These are phyloP conservation scores for Lagenidium giganteum DNA, from an alignment of 352 stramenopile genomes.

Conservation along the genomic window DNA sequence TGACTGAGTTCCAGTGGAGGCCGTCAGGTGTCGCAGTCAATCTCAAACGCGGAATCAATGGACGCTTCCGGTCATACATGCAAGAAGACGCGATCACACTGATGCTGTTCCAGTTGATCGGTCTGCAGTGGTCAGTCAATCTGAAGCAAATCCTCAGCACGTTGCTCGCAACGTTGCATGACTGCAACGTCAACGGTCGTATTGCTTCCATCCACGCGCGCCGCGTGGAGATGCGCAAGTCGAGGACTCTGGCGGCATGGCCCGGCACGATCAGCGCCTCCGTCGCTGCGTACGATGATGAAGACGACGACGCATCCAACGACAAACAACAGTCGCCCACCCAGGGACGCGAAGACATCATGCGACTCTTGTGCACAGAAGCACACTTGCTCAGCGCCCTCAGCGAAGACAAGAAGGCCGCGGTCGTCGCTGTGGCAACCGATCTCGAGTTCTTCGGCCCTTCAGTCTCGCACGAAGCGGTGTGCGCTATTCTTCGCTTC, in stretches of 20 bases:
- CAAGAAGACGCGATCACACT: constrained; percentile 40
- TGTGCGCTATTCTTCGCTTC: constrained; percentile 30
- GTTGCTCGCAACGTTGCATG: constrained; percentile 20
- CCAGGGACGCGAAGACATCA: constrained; percentile 31
- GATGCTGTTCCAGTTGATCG: constrained; percentile 42
- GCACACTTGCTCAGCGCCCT: constrained; percentile 21
- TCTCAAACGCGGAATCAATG: constrained; percentile 38
- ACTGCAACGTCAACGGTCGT: neutral
- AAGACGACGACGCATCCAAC: neutral
- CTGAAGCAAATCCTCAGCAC: constrained; percentile 18
- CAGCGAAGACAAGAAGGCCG: neutral
- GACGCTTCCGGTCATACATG: constrained; percentile 33
- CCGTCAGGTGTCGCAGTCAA: constrained; percentile 25
- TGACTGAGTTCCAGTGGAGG: constrained; percentile 32
- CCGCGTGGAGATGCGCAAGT: constrained; percentile 10
- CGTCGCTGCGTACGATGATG: constrained; percentile 7
- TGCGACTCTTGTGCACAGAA: constrained; percentile 33
- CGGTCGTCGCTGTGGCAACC: constrained; percentile 22
- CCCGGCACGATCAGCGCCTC: constrained; percentile 12
- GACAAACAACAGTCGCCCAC: neutral
- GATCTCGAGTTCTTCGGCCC: constrained; percentile 48
- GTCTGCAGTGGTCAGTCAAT: constrained; percentile 22
- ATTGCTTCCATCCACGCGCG: neutral
- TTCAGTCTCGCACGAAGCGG: constrained; percentile 32
- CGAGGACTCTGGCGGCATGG: constrained; percentile 23